phyloP scores from a whole-genome alignment of 257 asterid genomes.

The Ligustrum vulgare region DNA sequence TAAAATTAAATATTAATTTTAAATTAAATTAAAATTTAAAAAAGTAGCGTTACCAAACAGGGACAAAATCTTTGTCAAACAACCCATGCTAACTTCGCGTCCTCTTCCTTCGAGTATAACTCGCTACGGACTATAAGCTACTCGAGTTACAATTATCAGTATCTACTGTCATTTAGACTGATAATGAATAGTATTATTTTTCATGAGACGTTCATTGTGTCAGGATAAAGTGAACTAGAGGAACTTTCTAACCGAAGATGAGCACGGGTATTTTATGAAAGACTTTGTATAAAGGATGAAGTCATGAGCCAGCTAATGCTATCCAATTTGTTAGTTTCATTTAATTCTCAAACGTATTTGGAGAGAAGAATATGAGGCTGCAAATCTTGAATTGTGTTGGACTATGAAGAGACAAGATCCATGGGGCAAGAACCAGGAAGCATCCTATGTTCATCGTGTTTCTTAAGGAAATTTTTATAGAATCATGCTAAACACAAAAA shows the following conservation, averaged over 20 bases:
- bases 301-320: slow-evolving; percentile 31
- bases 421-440: slow-evolving; percentile 26
- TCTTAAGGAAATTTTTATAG: neutral
- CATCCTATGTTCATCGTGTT: slow-evolving; percentile 13
- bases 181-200: neutral
- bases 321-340: slow-evolving; percentile 20
- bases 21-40: no score
- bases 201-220: neutral
- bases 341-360: slow-evolving; percentile 17
- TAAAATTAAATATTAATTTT: no score
- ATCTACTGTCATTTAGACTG: no score
- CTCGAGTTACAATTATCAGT: no score
- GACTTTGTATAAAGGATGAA: slow-evolving; percentile 10
- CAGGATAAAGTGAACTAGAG: neutral
- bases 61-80: no score
- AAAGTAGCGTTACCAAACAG: no score
- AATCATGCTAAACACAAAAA: no score
- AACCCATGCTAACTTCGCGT: no score
- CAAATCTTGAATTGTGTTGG: slow-evolving; percentile 25
- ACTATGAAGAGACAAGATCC: slow-evolving; percentile 19
- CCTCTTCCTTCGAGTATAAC: no score
- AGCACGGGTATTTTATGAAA: slow-evolving; percentile 17
- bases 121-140: no score
- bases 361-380: slow-evolving; percentile 11
- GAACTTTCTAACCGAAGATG: slow-evolving; percentile 42